Conservation (phyloP, 768 basidiomycete species). For the Termitomyces sp. region DNA sequence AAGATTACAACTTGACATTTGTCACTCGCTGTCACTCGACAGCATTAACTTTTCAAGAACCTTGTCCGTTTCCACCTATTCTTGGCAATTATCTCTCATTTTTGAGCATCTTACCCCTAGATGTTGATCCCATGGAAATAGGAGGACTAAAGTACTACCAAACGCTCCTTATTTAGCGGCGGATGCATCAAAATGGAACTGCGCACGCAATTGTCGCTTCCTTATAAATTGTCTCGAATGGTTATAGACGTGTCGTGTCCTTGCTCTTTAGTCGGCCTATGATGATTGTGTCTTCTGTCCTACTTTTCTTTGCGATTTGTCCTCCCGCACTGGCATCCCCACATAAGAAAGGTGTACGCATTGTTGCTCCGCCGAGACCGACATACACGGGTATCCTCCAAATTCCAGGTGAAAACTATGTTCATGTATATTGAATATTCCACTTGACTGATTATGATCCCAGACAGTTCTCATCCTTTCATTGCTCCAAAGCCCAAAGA, state of each 20-base stretch:
- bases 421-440: background rate
- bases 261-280: background rate
- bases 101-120: background rate
- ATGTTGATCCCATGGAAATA: too few species aligned
- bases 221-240: too few species aligned
- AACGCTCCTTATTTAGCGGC: too few species aligned
- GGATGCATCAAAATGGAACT: background rate
- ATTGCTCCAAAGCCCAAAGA: slow-evolving; percentile 3
- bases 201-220: background rate
- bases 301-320: background rate
- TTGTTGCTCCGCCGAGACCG: slow-evolving; percentile 7
- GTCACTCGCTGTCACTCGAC: background rate
- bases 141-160: too few species aligned
- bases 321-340: slow-evolving; percentile 3
- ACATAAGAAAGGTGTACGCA: slow-evolving; percentile 3
- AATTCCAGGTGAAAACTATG: slow-evolving; percentile 5
- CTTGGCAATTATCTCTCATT: background rate
- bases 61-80: background rate
- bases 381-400: slow-evolving; percentile 2
- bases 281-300: background rate
- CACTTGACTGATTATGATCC: background rate
- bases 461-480: slow-evolving; percentile 9
- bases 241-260: too few species aligned
- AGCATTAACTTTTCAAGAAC: background rate
- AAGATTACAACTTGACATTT: background rate